Evolutionary conservation across 305 asterid species (phyloP).

Genomic region (Plantago coronopus): DNA sequence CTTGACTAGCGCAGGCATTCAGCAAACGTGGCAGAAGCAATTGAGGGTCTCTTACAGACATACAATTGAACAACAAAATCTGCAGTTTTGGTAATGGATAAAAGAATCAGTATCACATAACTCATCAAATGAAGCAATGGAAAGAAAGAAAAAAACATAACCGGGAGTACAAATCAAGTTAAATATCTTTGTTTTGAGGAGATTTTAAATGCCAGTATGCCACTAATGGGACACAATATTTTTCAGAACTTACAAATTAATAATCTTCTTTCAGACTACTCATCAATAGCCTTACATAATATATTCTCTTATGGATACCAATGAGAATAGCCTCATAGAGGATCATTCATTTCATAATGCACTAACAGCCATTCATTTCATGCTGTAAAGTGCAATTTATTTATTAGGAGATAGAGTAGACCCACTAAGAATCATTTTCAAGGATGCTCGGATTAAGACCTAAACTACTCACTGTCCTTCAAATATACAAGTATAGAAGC

Average conservation of each 20-base stretch:
- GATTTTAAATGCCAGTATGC: background rate
- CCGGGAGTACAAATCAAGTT: too few relatives aligned
- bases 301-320: too few relatives aligned
- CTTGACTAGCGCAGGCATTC: slow-evolving; percentile 68
- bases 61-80: slow-evolving; percentile 95
- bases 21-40: slow-evolving; percentile 79
- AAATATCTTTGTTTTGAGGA: background rate
- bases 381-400: too few relatives aligned
- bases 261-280: too few relatives aligned
- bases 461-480: slow-evolving; percentile 1
- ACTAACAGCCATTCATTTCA: too few relatives aligned
- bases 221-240: too few relatives aligned
- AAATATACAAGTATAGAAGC: background rate
- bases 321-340: too few relatives aligned
- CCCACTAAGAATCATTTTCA: background rate
- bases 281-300: too few relatives aligned
- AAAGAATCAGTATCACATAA: slow-evolving; percentile 21
- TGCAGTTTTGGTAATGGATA: slow-evolving; percentile 41
- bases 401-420: too few relatives aligned
- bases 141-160: background rate
- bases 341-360: too few relatives aligned
- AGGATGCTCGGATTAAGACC: background rate
- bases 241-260: too few relatives aligned
- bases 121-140: slow-evolving; percentile 6
- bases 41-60: slow-evolving; percentile 96